Conservation (phyloP, 1,284 basidiomycete genomes). For the Rhodotorula sp. region DNA sequence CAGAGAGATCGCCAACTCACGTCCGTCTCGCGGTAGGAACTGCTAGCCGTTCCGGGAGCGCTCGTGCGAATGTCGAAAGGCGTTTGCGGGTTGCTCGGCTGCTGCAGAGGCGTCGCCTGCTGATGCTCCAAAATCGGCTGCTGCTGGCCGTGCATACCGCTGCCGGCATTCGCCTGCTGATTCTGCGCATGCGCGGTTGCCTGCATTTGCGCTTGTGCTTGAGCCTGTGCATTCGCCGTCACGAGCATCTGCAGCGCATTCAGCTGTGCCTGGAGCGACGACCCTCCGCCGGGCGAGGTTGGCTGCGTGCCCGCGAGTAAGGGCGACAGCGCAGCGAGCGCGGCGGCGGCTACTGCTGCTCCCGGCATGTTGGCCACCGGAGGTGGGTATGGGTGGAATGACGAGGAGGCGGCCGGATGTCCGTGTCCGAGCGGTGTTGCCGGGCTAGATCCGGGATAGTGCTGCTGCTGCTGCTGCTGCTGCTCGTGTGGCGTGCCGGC, state of each 20-base stretch:
- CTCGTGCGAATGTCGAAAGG: not conserved
- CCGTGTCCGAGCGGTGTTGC: not conserved
- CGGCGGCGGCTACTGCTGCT: too few species aligned
- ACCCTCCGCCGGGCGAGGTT: not conserved
- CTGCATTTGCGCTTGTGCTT: constrained; percentile 5
- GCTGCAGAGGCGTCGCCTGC: not conserved
- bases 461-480: constrained; percentile 11
- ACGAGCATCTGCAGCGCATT: constrained; percentile 12
- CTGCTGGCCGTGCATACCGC: constrained; percentile 9
- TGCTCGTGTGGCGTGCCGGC: not conserved
- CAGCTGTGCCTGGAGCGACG: not conserved
- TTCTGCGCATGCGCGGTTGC: constrained; percentile 3
- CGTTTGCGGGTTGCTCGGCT: not conserved
- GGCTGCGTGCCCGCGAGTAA: not conserved
- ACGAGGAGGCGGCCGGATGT: not conserved
- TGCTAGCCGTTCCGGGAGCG: not conserved
- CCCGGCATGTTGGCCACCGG: not conserved
- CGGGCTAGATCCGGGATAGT: not conserved
- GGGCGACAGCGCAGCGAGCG: not conserved
- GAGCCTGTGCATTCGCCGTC: constrained; percentile 4
- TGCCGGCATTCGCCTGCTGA: not conserved
- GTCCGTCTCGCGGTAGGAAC: constrained; percentile 34
- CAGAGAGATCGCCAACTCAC: constrained; percentile 4
- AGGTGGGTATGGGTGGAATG: not conserved
- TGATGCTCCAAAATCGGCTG: not conserved